Evolutionary conservation across 1,284 basidiomycete genomes (phyloP).

Genomic region (Malassezia globosa): DNA sequence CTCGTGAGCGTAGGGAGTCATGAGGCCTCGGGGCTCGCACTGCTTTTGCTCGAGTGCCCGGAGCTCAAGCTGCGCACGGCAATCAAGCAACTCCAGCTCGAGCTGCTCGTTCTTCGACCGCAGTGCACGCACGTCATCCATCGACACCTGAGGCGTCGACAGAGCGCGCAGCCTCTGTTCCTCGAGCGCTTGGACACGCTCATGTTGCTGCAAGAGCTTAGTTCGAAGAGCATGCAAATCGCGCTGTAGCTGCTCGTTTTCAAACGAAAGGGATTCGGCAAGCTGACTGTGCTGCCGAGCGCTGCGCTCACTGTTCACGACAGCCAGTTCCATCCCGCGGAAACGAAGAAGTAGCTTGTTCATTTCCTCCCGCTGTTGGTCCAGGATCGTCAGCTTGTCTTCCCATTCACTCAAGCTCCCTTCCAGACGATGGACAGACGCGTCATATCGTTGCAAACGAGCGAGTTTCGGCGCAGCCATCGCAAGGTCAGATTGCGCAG

Average conservation of each 20-base stretch:
- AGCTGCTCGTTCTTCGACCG: conserved; percentile 6
- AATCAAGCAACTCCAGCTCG: conserved; percentile 7
- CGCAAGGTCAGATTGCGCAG: conserved; percentile 25
- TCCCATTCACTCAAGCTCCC: conserved; percentile 33
- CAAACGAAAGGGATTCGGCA: neutral
- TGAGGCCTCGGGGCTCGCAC: neutral
- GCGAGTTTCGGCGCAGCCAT: conserved; percentile 23
- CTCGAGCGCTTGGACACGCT: conserved; percentile 3
- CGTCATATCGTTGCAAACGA: conserved; percentile 28
- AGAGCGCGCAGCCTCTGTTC: neutral
- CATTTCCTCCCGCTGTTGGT: conserved; percentile 36
- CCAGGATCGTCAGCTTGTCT: conserved; percentile 29
- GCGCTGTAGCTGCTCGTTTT: neutral
- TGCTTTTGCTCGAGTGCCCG: neutral
- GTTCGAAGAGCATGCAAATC: neutral
- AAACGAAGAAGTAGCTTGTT: conserved; percentile 28
- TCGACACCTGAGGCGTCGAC: neutral
- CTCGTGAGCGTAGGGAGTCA: neutral
- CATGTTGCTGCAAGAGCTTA: neutral
- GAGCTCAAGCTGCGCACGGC: neutral
- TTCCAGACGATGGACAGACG: conserved; percentile 25
- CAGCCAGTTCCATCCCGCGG: conserved; percentile 32
- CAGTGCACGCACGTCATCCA: neutral
- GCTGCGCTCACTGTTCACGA: conserved; percentile 26
- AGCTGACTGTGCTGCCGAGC: conserved; percentile 1